Conservation (phyloP, 169 alveolate species). For the Plasmodium berghei region DNA sequence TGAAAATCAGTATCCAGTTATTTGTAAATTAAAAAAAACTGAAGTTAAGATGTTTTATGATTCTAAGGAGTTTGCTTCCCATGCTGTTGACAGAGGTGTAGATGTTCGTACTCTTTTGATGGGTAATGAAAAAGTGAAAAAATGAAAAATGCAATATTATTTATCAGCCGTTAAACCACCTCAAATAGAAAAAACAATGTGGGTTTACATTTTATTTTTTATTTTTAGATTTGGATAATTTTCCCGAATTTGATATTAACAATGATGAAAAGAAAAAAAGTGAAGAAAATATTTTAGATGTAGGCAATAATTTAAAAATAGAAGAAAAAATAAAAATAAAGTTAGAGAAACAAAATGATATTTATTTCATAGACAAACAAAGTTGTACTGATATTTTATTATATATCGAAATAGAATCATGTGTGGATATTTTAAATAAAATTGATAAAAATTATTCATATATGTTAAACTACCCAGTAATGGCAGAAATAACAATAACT, state of each 20-base stretch:
- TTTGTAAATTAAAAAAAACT: not conserved
- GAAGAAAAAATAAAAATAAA: slow-evolving; percentile 24
- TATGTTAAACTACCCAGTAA: slow-evolving; percentile 43
- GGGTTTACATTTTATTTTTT: not conserved
- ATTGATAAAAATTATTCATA: slow-evolving; percentile 28
- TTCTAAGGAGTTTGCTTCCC: not conserved
- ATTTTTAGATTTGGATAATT: slow-evolving; percentile 12
- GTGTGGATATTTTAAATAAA: slow-evolving; percentile 21
- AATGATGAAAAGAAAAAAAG: slow-evolving; percentile 50
- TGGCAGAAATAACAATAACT: slow-evolving; percentile 17
- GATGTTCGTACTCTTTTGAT: not conserved
- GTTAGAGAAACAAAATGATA: not conserved
- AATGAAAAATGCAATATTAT: not conserved
- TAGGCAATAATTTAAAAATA: slow-evolving; percentile 23
- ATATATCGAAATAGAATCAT: slow-evolving; percentile 19
- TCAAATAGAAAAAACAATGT: not conserved
- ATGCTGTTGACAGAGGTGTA: slow-evolving; percentile 5
- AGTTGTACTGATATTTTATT: slow-evolving; percentile 10
- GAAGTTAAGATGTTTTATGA: slow-evolving; percentile 25
- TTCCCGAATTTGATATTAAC: slow-evolving; percentile 9
- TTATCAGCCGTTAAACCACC: not conserved
- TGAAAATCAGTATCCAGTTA: slow-evolving; percentile 46
- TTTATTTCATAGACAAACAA: slow-evolving; percentile 4
- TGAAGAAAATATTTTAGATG: slow-evolving; percentile 22
- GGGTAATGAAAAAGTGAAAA: slow-evolving; percentile 6